Evolutionary conservation across 768 basidiomycete species (phyloP), one percentile per base, ranked within the genome.

Genomic region (Daedaleopsis nitida): DNA sequence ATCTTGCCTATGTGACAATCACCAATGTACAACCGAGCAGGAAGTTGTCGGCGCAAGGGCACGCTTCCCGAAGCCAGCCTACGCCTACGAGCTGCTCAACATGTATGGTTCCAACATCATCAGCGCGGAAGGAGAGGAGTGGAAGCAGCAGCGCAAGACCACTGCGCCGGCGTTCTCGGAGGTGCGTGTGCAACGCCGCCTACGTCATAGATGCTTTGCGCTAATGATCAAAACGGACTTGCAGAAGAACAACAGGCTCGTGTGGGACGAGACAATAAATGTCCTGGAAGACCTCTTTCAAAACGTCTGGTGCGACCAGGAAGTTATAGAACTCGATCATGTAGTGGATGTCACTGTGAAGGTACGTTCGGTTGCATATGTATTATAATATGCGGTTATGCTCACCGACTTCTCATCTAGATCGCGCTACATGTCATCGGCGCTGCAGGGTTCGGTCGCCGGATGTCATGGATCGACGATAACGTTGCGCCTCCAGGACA

Each of bases 141-240:
- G 87, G 87, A 86, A 86, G 70, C 80, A 80, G 34, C 86, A 86
- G 63, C 73, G 86, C 49, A 86, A 83, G 68, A 80, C 88, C 44
- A 74, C 81, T 17, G 84, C 84, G 1, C 86, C 86, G n/a, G 81
- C 85, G 0, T 89, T 88, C 69, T 83, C 84, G 7, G 86, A 87
- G 69, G 85, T 85, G 57, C 48, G 73, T 14, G 10, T n/a, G 17
- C 34, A 32, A 57, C 7, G 27, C 7, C 27, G 7, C 27, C 4
- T 32, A 32, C 27, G 27, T 32, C 27, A 7, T 7, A 7, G 7
- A 7, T 32, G 27, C 27, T 32, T 32, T 32, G 27, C 7, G 7
- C 27, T 32, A 7, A 32, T 32, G 27, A 7, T 7, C 27, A 32
- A n/a, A 7, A 3, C 27, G 27, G 27, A 32, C 7, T 7, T 32